Percentiles rank a stretch among this genome's conserved stretches.
These are phyloP conservation scores for Lepiota brunneoincarnata DNA, from an alignment of 768 basidiomycete species.

Conservation along the genomic window DNA sequence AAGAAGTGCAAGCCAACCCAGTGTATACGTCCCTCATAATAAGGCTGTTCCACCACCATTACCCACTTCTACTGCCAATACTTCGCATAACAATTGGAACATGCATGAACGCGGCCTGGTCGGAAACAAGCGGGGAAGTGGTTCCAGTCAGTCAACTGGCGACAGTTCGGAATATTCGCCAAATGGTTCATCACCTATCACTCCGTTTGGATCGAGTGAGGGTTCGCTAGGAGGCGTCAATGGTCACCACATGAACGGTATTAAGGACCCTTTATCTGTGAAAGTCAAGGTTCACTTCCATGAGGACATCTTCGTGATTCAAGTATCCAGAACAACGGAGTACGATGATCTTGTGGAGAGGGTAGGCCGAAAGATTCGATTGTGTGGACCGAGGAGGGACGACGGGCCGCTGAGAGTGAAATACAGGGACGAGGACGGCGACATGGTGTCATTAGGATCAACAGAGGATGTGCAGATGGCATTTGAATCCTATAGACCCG, in stretches of 20 bases:
- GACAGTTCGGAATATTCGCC: slow-evolving; percentile 85
- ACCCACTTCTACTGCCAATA: slow-evolving; percentile 29
- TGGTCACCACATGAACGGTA: slow-evolving; percentile 14
- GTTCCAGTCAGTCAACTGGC: slow-evolving; percentile 79
- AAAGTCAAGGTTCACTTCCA: slow-evolving; percentile 95
- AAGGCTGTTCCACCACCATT: slow-evolving; percentile 55
- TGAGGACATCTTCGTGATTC: slow-evolving; percentile 93
- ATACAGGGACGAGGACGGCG: slow-evolving; percentile 91
- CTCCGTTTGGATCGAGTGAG: slow-evolving; percentile 88
- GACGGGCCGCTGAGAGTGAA: slow-evolving; percentile 83
- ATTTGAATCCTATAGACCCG: slow-evolving; percentile 78
- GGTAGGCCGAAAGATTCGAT: slow-evolving; percentile 88
- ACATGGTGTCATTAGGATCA: slow-evolving; percentile 82
- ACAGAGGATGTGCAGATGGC: slow-evolving; percentile 96
- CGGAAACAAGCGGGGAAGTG: slow-evolving; percentile 70
- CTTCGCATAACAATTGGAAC: slow-evolving; percentile 34
- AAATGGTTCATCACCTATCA: slow-evolving; percentile 82
- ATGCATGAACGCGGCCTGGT: slow-evolving; percentile 34
- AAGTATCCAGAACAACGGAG: slow-evolving; percentile 77
- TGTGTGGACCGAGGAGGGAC: slow-evolving; percentile 80
- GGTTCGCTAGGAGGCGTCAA: slow-evolving; percentile 59
- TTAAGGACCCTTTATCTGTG: slow-evolving; percentile 41
- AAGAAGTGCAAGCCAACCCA: slow-evolving; percentile 79
- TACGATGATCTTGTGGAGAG: slow-evolving; percentile 84
- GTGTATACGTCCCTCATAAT: slow-evolving; percentile 64